phyloP scores from a whole-genome alignment of 2,329 filamentous ascomycete genomes.

The Exserohilum rostratum region DNA sequence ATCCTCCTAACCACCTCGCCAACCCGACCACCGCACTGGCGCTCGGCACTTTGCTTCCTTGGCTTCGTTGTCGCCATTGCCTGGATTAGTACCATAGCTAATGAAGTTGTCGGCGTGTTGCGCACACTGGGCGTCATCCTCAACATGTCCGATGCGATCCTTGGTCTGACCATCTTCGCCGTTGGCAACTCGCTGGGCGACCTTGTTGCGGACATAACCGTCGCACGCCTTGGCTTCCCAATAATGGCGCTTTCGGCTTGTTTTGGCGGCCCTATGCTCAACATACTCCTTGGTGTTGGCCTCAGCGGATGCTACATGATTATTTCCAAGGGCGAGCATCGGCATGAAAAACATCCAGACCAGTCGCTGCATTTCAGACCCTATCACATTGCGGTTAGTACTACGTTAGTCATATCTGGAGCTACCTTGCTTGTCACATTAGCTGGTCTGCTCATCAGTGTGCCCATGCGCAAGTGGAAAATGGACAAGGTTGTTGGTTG shows the following conservation, averaged over 20 bases:
- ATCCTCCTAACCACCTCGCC: constrained; percentile 73
- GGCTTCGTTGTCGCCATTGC: constrained; percentile 91
- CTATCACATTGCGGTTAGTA: constrained; percentile 83
- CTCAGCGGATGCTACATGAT: constrained; percentile 89
- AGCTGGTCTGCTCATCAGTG: constrained; percentile 75
- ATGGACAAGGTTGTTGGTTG: constrained; percentile 66
- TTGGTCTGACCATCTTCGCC: constrained; percentile 94
- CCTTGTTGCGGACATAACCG: constrained; percentile 90
- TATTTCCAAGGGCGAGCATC: constrained; percentile 69
- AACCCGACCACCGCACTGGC: constrained; percentile 71
- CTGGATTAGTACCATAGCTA: constrained; percentile 95
- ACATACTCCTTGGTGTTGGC: constrained; percentile 94
- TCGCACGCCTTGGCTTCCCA: constrained; percentile 89
- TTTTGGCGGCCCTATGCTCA: constrained; percentile 98
- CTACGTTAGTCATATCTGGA: constrained; percentile 83
- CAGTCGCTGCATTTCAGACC: constrained; percentile 70
- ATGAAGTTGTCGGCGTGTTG: constrained; percentile 92
- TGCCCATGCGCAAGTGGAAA: constrained; percentile 62
- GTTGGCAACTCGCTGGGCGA: constrained; percentile 96
- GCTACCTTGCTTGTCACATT: constrained; percentile 83
- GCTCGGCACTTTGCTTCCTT: constrained; percentile 80
- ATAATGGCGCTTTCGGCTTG: constrained; percentile 96
- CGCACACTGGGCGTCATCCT: constrained; percentile 92
- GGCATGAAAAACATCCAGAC: constrained; percentile 70
- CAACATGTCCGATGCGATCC: constrained; percentile 90